These are phyloP conservation scores for Melanopsichium pennsylvanicum DNA, from an alignment of 1,284 basidiomycete species.

Conservation along the genomic window DNA sequence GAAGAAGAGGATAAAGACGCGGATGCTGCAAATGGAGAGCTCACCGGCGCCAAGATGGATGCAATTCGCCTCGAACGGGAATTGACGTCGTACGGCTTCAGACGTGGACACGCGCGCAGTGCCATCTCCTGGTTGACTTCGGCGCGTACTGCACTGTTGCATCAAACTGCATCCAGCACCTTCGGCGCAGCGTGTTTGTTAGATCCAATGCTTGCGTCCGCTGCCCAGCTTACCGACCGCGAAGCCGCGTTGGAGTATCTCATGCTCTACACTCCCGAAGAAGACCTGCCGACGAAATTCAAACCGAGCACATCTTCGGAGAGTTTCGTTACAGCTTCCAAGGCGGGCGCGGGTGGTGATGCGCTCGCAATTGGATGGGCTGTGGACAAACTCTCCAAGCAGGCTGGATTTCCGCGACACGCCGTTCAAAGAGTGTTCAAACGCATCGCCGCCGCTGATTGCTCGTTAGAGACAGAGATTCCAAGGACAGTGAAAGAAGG, in stretches of 20 bases:
- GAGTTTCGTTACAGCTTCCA: constrained; percentile 72
- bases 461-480: constrained; percentile 7
- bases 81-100: constrained; percentile 58
- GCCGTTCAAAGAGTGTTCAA: constrained; percentile 73
- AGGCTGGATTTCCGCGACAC: constrained; percentile 82
- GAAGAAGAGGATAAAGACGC: constrained; percentile 31
- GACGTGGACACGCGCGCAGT: constrained; percentile 56
- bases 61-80: constrained; percentile 42
- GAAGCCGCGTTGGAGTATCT: constrained; percentile 80
- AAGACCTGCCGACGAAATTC: constrained; percentile 72
- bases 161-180: constrained; percentile 4
- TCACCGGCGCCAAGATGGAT: constrained; percentile 27
- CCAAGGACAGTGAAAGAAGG: constrained; percentile 32
- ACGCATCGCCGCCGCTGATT: constrained; percentile 12
- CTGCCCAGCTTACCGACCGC: constrained; percentile 59
- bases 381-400: constrained; percentile 80
- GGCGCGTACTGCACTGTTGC: constrained; percentile 43
- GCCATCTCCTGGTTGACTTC: constrained; percentile 54
- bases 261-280: constrained; percentile 78
- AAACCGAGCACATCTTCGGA: constrained; percentile 73
- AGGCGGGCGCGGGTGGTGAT: constrained; percentile 70
- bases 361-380: constrained; percentile 79
- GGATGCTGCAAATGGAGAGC: background rate
- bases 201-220: constrained; percentile 53
- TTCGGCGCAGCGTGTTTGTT: constrained; percentile 11